Evolutionary conservation across 371 early-diverging fungal species (phyloP), one percentile per base, ranked within the genome.

Genomic region (Actinomortierella ambigua): DNA sequence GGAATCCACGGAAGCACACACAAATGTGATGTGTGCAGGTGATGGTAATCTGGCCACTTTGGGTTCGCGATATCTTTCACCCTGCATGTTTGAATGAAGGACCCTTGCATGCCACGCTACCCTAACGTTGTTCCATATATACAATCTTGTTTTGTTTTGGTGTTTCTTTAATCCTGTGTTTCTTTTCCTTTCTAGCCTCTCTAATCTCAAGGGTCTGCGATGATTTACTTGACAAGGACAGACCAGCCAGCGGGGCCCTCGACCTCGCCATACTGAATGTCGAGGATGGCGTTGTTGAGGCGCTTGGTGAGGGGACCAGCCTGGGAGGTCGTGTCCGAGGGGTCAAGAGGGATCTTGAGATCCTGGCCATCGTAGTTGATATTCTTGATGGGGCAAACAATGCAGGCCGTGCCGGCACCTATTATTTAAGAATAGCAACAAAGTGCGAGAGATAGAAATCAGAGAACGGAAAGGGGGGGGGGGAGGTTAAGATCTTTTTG

Each of bases 361-460:
- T 93, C 77, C 46, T 81, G 78, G 46, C 81, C 87, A 42, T 83
- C 60, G 73, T 92, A 97, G 53, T 82, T 78, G 59, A 97, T 92
- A 51, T 78, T 81, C 80, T 94, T 93, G 82, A 98, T 91, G 27
- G 97, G 97, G 68, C 86, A 88, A 22, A 98, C 96, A 58, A 98
- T 95, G 79, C 94, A 93, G 24, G 98, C 98, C 17, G 98, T 98
- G 60, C 98, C 98, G 23, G 95, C 87, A 62, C 97, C 97, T 86
- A 97, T 93, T 81, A 91, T 84, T 77, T 95, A 96, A 40, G n/a
- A 80, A 57, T 49, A 29, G 7, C 7, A 20, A 9, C 2, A 26
- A 22, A 26, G 14, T 2, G n/a, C 28, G 69, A 27, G 44, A 81
- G 46, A 20, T 46, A 15, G 17, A 15, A 46, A 46, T 8, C 4